These are phyloP conservation scores for Fraxinus paxiana DNA, from an alignment of 305 asterid genomes.

Conservation along the genomic window DNA sequence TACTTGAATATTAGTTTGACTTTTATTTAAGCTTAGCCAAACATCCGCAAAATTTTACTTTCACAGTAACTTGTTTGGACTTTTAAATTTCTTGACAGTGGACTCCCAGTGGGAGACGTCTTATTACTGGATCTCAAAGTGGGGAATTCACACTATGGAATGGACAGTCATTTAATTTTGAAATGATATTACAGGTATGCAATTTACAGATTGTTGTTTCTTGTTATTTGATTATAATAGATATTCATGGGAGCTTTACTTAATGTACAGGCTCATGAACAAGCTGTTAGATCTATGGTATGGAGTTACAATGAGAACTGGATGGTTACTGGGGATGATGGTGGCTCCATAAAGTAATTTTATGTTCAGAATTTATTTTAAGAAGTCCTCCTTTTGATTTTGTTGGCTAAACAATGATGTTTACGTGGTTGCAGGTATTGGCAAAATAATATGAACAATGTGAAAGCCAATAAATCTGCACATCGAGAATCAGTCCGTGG, in stretches of 20 bases:
- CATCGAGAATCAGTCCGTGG: conserved; percentile 98
- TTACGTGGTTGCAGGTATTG: conserved; percentile 72
- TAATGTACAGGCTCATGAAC: conserved; percentile 85
- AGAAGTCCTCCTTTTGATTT: conserved; percentile 11
- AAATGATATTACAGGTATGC: conserved; percentile 94
- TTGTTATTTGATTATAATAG: conserved; percentile 16
- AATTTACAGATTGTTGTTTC: conserved; percentile 18
- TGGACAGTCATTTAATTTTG: conserved; percentile 95
- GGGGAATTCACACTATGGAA: conserved; percentile 99
- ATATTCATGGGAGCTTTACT: conserved; percentile 18
- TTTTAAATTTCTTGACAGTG: conserved; percentile 52
- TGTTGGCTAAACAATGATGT: conserved; percentile 23
- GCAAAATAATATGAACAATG: conserved; percentile 97
- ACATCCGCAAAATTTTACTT: neutral
- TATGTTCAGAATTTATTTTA: conserved; percentile 11
- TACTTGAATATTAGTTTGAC: neutral
- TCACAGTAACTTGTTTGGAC: conserved; percentile 25
- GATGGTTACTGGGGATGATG: conserved; percentile 99
- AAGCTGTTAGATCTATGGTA: conserved; percentile 95
- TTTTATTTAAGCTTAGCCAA: neutral
- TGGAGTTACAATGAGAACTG: conserved; percentile 99
- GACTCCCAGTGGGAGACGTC: conserved; percentile 99
- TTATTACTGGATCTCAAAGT: conserved; percentile 95
- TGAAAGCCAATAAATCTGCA: conserved; percentile 94
- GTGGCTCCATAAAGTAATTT: conserved; percentile 86